Base-by-base conservation (phyloP, 2,329 filamentous ascomycete species). In the Dryadomyces quercivorus region DNA sequence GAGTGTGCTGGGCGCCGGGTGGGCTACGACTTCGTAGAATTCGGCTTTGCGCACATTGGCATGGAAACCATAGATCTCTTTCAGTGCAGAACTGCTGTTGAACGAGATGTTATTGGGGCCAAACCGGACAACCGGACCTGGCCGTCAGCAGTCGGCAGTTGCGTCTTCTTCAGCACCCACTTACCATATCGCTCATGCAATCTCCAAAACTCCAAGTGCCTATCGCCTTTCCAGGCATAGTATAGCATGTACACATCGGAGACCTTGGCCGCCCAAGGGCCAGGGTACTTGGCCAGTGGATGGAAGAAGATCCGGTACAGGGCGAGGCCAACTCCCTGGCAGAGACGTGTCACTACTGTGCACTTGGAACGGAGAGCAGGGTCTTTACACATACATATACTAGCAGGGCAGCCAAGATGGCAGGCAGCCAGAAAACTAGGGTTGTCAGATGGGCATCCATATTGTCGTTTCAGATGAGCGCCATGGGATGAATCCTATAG, bases 81-180 rank as follows among this genome's bases (percentile, higher is more conserved):
- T 80, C 56, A 88, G 72, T 1, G 85, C 84, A 8, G 77, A 76
- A 57, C 77, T 78, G 54, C 81, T 84, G 73, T 93, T 92, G 71
- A 94, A 80, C 1, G 84, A 88, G 45, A 95, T 71, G 57, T 80
- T 81, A 67, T 89, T 88, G 47, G 88, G 88, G 0, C 85, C 86
- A 60, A 85, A 87, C 31, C 88, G 85, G n/a, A 92, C 85, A 51
- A 82, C 67, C n/a, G 74, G 71, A 61, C 21, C 44, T 46, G 20
- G 26, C 4, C 8, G 26, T 31, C 26, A 31, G 26, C 26, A 31
- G 26, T 31, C 26, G 26, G 26, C 8, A 31, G 8, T n/a, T n/a
- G n/a, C n/a, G n/a, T n/a, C n/a, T 10, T 12, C 20, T 3, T 7
- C 18, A 47, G 6, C 21, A 12, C 10, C 12, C 5, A 7, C 20